Conservation (phyloP, 768 basidiomycete genomes). For the Ramaria sp. region DNA sequence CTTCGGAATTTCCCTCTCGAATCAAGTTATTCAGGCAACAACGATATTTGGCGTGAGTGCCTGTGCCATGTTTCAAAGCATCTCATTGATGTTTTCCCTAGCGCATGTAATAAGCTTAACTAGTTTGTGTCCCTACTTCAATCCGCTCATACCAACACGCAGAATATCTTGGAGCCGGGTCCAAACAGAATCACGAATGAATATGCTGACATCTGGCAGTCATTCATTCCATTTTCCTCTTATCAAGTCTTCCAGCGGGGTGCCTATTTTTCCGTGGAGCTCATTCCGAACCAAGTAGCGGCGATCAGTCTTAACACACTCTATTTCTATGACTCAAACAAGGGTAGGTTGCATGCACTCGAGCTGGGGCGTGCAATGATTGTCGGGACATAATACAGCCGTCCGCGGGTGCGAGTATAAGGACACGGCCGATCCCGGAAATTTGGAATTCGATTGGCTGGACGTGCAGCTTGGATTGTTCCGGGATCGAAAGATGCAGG, state of each 20-base stretch:
- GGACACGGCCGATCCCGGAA: slow-evolving; percentile 64
- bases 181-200: slow-evolving; percentile 13
- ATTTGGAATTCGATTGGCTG: slow-evolving; percentile 82
- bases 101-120: slow-evolving; percentile 33
- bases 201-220: slow-evolving; percentile 56
- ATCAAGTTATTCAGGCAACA: slow-evolving; percentile 49
- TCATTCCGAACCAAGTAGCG: slow-evolving; percentile 63
- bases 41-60: slow-evolving; percentile 79
- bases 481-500: slow-evolving; percentile 63
- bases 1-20: neutral
- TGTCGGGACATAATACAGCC: slow-evolving; percentile 31
- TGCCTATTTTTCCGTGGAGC: slow-evolving; percentile 75
- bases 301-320: slow-evolving; percentile 83
- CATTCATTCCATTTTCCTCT: slow-evolving; percentile 69
- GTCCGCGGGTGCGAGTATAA: slow-evolving; percentile 61
- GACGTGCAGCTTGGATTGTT: slow-evolving; percentile 70
- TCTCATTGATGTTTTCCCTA: slow-evolving; percentile 18
- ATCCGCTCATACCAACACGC: neutral
- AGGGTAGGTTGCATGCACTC: slow-evolving; percentile 35
- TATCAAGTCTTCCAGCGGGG: slow-evolving; percentile 79
- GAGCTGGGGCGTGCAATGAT: neutral
- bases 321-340: slow-evolving; percentile 86
- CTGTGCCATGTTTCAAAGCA: neutral
- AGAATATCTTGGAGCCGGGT: slow-evolving; percentile 6
- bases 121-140: slow-evolving; percentile 7